Conservation (phyloP, 257 asterid genomes). For the Mitragyna speciosa region DNA sequence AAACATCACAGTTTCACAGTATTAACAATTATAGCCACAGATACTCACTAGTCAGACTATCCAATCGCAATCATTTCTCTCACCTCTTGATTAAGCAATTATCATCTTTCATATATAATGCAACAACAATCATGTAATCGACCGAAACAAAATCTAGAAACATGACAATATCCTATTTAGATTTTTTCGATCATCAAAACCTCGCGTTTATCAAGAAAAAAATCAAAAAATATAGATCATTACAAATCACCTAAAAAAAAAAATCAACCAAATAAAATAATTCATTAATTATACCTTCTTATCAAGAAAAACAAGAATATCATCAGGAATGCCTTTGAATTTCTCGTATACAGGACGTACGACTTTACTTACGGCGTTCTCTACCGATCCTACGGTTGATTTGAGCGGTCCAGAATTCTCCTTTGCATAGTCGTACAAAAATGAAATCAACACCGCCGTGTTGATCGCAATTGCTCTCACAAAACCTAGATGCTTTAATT, state of each 20-base stretch:
- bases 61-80: neutral
- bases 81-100: neutral
- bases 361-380: conserved; percentile 55
- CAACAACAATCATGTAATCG: neutral
- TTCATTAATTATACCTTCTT: conserved; percentile 40
- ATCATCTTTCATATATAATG: neutral
- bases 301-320: conserved; percentile 61
- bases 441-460: conserved; percentile 46
- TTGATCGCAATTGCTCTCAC: conserved; percentile 48
- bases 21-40: neutral
- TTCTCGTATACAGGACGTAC: conserved; percentile 56
- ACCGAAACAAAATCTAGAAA: neutral
- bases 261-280: no score
- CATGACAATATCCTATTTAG: neutral
- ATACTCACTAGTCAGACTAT: neutral
- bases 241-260: no score
- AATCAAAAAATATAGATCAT: no score
- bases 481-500: conserved; percentile 63
- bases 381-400: conserved; percentile 54
- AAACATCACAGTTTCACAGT: neutral
- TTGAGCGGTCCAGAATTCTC: conserved; percentile 65
- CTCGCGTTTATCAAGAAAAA: neutral
- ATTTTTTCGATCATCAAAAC: no score
- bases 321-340: conserved; percentile 51
- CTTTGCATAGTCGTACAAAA: conserved; percentile 62